A percentile compares a stretch with the other conserved stretches of the same genome.
Evolutionary conservation across 225 moss, liverwort and hornwort genomes (phyloP).

Genomic region (Climacium dendroides): DNA sequence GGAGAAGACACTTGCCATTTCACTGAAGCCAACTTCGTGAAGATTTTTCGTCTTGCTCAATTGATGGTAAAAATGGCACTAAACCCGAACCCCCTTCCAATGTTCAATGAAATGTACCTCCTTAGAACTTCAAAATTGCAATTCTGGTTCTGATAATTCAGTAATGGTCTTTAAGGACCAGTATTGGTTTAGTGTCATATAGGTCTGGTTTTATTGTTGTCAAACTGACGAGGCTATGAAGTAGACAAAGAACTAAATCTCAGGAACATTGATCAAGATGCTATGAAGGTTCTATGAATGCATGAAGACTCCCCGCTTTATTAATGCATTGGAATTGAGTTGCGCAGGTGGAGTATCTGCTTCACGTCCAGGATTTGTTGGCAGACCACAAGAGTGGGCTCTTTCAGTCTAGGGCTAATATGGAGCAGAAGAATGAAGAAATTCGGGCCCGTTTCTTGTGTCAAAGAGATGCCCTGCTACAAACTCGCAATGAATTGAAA

Average conservation of each 20-base stretch:
- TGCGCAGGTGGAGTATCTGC: constrained; percentile 81
- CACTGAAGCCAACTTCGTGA: constrained; percentile 68
- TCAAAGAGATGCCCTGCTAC: constrained; percentile 36
- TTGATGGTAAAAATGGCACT: constrained; percentile 42
- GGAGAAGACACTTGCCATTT: constrained; percentile 72
- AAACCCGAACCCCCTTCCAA: background rate
- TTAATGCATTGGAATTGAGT: background rate
- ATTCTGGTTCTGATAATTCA: background rate
- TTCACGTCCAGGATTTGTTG: constrained; percentile 69
- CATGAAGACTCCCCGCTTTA: background rate
- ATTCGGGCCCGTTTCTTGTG: constrained; percentile 32
- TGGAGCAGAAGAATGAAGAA: constrained; percentile 48
- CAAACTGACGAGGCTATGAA: background rate
- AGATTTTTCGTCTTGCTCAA: constrained; percentile 75
- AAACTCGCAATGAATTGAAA: constrained; percentile 57
- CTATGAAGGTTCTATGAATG: background rate
- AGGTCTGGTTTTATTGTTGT: background rate
- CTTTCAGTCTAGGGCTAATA: constrained; percentile 17
- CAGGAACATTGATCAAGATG: background rate
- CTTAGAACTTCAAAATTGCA: background rate
- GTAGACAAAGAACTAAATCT: background rate
- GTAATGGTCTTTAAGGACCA: background rate
- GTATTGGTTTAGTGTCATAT: background rate
- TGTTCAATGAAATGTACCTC: background rate
- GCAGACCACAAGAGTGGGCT: constrained; percentile 56